Percentiles rank a stretch among this genome's conserved stretches.
phyloP scores from a whole-genome alignment of 148 eudicot species.

The Vaccinium corymbosum region DNA sequence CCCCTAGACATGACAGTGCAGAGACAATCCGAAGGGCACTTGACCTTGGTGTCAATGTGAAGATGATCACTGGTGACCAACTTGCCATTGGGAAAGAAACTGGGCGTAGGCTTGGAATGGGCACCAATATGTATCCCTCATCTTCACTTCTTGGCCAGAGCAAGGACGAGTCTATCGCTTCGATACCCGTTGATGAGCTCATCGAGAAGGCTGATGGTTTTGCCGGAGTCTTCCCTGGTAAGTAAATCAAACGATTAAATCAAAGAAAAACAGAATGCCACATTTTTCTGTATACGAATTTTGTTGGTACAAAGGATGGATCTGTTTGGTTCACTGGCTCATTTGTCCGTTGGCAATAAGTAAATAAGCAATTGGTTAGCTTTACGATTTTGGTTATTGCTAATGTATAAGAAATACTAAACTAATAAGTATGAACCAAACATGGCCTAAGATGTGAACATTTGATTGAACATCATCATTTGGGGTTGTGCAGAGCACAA shows the following conservation, averaged over 20 bases:
- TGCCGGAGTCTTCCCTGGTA: conserved; percentile 97
- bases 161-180: conserved; percentile 57
- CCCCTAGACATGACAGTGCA: conserved; percentile 96
- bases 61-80: conserved; percentile 99
- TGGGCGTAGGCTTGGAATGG: conserved; percentile 96
- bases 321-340: neutral
- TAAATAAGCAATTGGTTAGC: neutral
- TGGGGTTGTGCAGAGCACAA: conserved; percentile 65
- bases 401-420: neutral
- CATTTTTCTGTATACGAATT: too few species aligned
- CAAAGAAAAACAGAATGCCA: too few species aligned
- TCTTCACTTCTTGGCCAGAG: conserved; percentile 73
- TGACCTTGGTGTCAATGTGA: conserved; percentile 90
- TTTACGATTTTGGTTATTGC: neutral
- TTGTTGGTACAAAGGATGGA: too few species aligned
- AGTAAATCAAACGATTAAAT: neutral
- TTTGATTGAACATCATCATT: neutral
- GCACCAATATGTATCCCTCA: conserved; percentile 94
- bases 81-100: conserved; percentile 96
- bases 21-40: conserved; percentile 89
- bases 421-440: neutral
- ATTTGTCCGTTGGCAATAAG: neutral
- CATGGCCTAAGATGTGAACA: neutral
- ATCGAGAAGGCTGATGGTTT: conserved; percentile 95
- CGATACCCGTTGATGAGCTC: conserved; percentile 72